Evolutionary conservation across 176 grass and related monocot genomes (phyloP), one percentile per base, ranked within the genome.

Genomic region (Puya raimondii): DNA sequence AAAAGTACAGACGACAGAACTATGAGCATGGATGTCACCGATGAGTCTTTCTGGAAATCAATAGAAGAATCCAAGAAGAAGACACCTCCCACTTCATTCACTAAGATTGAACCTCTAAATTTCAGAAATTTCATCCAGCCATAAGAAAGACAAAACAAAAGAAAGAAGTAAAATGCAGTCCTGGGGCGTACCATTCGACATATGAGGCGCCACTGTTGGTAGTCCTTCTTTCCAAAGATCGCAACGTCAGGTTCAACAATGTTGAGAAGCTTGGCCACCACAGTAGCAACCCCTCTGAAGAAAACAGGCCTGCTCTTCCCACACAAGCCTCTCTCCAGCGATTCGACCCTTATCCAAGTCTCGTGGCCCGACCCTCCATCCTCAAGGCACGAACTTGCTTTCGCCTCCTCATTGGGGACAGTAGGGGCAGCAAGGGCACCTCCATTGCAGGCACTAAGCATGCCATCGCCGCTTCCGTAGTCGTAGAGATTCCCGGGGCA

Each of bases 181-280:
- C 68, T 58, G 53, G 1, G 23, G 16, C 64, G 80, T 87, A 96
- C 93, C 89, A 96, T 92, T 11, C 84, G 74, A 69, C 76, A 88
- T 56, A 92, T 85, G 56, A 97, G 13, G 13, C 89, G 82, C 93
- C 93, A 97, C 48, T 97, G 89, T 67, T 97, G 93, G 63, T 97
- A 97, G 68, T 97, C 93, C 70, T 97, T 97, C 71, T 97, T 97
- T 67, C 86, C 93, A n/a, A 97, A 97, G 25, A 97, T 49, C 2
- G 86, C 93, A 13, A 87, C 26, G 63, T 92, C 93, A 1, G 93
- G 93, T 53, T 97, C 93, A 1, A 97, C 74, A 52, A 92, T 81
- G 23, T 92, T 88, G 53, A 97, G 87, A 4, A 97, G 49, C 76
- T 97, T 97, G 42, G 89, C 76, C 12, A 97, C 89, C 0, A 96